Percentiles rank a stretch among this genome's conserved stretches.
Conservation (phyloP, 2,329 filamentous ascomycete genomes). For the Cercospora canescens region DNA sequence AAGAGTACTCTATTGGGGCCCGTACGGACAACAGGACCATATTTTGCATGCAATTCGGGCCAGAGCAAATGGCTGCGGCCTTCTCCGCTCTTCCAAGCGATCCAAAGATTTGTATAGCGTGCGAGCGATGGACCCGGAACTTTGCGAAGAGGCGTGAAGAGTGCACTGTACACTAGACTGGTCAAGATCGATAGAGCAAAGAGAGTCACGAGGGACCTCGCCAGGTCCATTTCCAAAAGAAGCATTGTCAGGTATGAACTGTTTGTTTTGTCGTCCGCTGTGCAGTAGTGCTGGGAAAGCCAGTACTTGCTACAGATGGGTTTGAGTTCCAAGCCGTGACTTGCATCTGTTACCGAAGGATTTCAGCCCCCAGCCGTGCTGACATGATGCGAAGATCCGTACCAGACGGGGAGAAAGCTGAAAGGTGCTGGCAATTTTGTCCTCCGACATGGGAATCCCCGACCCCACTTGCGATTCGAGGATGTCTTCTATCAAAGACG, state of each 20-base stretch:
- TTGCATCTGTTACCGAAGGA: neutral
- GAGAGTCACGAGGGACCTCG: neutral
- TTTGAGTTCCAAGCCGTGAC: neutral
- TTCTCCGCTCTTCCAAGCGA: neutral
- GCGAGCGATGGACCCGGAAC: slow-evolving; percentile 9
- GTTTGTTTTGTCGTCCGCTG: neutral
- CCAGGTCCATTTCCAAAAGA: neutral
- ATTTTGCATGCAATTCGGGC: slow-evolving; percentile 39
- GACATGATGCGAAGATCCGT: neutral
- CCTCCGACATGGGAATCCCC: neutral
- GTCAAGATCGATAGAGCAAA: neutral
- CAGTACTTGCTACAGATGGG: neutral
- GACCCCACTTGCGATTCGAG: no score
- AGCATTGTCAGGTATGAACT: neutral
- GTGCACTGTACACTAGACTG: neutral
- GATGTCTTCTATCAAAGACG: neutral
- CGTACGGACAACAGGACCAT: slow-evolving; percentile 70
- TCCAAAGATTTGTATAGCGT: slow-evolving; percentile 1
- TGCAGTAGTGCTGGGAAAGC: neutral
- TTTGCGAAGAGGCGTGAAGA: slow-evolving; percentile 1
- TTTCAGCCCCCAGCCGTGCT: neutral
- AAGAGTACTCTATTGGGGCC: slow-evolving; percentile 74
- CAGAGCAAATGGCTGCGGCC: slow-evolving; percentile 2
- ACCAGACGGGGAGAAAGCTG: neutral
- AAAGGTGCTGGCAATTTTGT: neutral